Percentiles rank a stretch among this genome's conserved stretches.
Evolutionary conservation across 441 rosid species (phyloP).

Genomic region (Pelargonium myrrhifolium): DNA sequence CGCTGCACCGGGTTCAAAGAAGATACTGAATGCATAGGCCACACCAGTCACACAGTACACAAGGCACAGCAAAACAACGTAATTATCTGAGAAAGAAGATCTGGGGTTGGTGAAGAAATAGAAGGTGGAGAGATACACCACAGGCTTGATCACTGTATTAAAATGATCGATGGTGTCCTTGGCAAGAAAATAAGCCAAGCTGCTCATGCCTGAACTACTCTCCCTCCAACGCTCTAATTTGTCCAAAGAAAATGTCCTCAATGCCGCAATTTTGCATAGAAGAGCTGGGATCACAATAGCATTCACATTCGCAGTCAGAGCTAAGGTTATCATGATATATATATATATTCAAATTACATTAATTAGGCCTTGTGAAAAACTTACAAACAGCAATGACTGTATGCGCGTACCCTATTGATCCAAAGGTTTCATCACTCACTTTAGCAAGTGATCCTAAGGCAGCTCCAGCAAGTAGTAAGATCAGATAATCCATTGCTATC

Average conservation of each 20-base stretch:
- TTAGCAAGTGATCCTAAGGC: slow-evolving; percentile 92
- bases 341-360: no score
- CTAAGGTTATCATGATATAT: no score
- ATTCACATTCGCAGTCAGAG: no score
- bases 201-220: slow-evolving; percentile 81
- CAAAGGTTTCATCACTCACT: slow-evolving; percentile 90
- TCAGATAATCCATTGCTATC: slow-evolving; percentile 76
- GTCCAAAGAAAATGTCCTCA: slow-evolving; percentile 83
- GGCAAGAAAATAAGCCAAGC: slow-evolving; percentile 78
- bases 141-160: slow-evolving; percentile 80
- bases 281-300: slow-evolving; percentile 47
- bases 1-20: slow-evolving; percentile 76
- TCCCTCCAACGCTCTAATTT: slow-evolving; percentile 89
- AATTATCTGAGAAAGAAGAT: slow-evolving; percentile 65
- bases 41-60: slow-evolving; percentile 90
- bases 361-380: no score
- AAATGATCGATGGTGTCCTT: slow-evolving; percentile 88
- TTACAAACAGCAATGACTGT: slow-evolving; percentile 96
- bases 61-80: slow-evolving; percentile 64
- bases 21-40: slow-evolving; percentile 69
- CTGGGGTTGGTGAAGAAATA: slow-evolving; percentile 95
- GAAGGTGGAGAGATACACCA: slow-evolving; percentile 85
- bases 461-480: slow-evolving; percentile 79
- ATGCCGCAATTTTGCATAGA: slow-evolving; percentile 76
- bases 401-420: slow-evolving; percentile 76